These are phyloP conservation scores for Fusarium guadeloupense DNA, from an alignment of 2,329 filamentous ascomycete species.

Conservation along the genomic window DNA sequence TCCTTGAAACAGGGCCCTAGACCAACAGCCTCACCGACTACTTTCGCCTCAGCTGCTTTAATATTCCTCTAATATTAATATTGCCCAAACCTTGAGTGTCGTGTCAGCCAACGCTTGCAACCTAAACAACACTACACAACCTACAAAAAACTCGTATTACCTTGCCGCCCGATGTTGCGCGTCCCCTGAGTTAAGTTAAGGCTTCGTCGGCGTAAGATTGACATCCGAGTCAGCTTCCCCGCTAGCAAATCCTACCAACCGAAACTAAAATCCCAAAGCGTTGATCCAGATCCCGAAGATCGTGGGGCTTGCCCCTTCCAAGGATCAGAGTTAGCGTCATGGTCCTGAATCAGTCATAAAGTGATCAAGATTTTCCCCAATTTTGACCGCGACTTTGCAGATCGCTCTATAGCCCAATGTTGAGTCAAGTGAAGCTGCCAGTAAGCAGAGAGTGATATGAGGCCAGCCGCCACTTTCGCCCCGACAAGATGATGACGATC, in stretches of 20 bases:
- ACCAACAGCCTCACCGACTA: neutral
- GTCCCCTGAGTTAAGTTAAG: neutral
- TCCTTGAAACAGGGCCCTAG: neutral
- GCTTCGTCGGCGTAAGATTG: neutral
- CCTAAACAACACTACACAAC: too few relatives aligned
- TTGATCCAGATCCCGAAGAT: neutral
- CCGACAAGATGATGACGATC: neutral
- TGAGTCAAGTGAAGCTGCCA: neutral
- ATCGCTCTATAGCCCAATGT: neutral
- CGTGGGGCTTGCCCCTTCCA: neutral
- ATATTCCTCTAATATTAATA: neutral
- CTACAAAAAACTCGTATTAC: neutral
- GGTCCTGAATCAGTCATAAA: neutral
- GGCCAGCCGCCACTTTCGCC: neutral
- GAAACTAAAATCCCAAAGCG: neutral
- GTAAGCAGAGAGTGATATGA: neutral
- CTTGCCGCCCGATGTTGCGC: neutral
- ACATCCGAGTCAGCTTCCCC: slow-evolving; percentile 13
- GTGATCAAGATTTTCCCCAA: neutral
- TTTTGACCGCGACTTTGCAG: neutral
- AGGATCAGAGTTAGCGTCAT: neutral
- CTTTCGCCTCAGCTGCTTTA: neutral
- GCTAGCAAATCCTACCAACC: neutral
- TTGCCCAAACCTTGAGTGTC: neutral
- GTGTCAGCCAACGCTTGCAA: too few relatives aligned